Evolutionary conservation across 2,329 filamentous ascomycete genomes (phyloP), one percentile per base, ranked within the genome.

Genomic region (Chaetomium sp.): DNA sequence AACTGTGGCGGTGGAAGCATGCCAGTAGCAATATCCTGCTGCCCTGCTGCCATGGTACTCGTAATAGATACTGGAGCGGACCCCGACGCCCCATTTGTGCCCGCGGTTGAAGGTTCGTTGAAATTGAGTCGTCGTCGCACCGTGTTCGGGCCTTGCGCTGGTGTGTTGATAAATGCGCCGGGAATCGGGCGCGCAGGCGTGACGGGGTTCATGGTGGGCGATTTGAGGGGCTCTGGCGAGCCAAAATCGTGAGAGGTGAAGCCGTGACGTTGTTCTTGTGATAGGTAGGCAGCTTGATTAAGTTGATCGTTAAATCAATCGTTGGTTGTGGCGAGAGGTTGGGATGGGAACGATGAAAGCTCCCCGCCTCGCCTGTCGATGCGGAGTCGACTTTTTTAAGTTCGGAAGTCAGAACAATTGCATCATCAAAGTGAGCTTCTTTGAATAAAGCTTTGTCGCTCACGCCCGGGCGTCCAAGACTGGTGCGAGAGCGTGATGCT

Each of bases 81-180:
- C 36, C 48, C 57, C 32, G 47, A 44, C 8, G 54, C 42, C 43
- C 55, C 27, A 5, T 35, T 41, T 11, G 57, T 37, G 38, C 53
- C 49, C 9, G 48, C n/a, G 8, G 49, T 54, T 5, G 62, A 58
- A 35, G 34, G 43, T 36, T 69, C 66, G 49, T 66, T 61, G 54
- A 83, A 85, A 50, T 61, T 60, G 45, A 82, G 72, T 55, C 77
- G 75, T 59, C 80, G 78, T 56, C 77, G 75, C 57, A 76, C 73
- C 12, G 76, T 71, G 63, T 82, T 77, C 59, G 77, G 75, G 51
- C 77, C 77, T 38, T 79, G 76, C 55, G 85, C 87, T 48, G 88
- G 88, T 27, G 89, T 92, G 65, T 86, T 82, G 66, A 90, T 73
- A 68, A 86, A 92, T 65, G 85, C 85, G 74, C 88, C 88, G 45